Percentiles rank a stretch among this genome's conserved stretches.
Evolutionary conservation across 106 monocot genomes (phyloP).

Genomic region (Acanthochlamys bracteata): DNA sequence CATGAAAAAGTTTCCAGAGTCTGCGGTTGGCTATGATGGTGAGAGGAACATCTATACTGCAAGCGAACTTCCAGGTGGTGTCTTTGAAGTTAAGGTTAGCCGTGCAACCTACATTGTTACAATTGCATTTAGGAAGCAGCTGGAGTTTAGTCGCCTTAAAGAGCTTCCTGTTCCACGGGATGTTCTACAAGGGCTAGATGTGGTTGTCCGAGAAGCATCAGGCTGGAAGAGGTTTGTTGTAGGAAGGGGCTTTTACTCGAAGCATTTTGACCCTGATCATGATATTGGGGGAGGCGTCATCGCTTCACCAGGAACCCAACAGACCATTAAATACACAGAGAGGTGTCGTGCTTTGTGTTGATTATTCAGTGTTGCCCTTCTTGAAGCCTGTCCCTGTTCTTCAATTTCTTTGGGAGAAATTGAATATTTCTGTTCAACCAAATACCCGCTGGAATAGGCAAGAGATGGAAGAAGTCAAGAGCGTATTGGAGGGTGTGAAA

Average conservation of each 20-base stretch:
- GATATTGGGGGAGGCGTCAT: neutral
- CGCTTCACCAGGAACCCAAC: neutral
- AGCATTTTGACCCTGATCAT: neutral
- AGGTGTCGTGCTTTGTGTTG: neutral
- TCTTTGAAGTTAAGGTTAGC: constrained; percentile 8
- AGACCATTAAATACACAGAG: neutral
- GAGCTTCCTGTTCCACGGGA: constrained; percentile 9
- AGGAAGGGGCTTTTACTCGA: neutral
- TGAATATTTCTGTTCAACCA: constrained; percentile 1
- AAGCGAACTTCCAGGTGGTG: constrained; percentile 3
- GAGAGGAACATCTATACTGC: constrained; percentile 21
- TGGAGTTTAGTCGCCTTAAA: constrained; percentile 1
- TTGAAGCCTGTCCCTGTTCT: neutral
- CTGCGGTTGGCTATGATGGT: constrained; percentile 22
- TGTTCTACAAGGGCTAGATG: constrained; percentile 21
- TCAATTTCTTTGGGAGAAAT: constrained; percentile 2
- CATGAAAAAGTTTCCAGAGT: neutral
- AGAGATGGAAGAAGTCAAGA: neutral
- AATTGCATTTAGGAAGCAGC: constrained; percentile 17
- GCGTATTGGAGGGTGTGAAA: constrained; percentile 8
- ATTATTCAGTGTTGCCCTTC: neutral
- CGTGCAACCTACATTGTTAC: neutral
- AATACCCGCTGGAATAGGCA: neutral
- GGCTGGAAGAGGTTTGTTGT: neutral
- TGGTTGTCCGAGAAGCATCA: constrained; percentile 15